Conservation (phyloP, 2,329 filamentous ascomycete species). For the Colletotrichum sp. region DNA sequence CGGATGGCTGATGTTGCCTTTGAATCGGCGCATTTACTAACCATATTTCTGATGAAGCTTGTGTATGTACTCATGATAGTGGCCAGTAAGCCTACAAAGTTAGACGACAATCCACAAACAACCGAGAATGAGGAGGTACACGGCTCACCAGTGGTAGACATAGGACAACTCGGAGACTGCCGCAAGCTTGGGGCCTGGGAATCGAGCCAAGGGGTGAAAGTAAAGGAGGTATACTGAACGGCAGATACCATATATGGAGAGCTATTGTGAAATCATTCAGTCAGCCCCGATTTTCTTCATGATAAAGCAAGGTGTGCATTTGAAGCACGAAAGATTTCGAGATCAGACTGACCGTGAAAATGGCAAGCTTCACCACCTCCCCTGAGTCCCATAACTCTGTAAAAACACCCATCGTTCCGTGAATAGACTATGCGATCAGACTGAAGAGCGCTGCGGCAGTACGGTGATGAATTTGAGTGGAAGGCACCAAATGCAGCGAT, state of each 20-base stretch:
- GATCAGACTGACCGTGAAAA: background rate
- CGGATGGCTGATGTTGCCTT: background rate
- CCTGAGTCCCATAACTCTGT: background rate
- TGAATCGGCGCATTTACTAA: background rate
- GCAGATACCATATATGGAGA: background rate
- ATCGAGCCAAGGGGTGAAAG: background rate
- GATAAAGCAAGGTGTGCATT: background rate
- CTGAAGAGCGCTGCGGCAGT: background rate
- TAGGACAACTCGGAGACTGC: background rate
- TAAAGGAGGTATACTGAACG: background rate
- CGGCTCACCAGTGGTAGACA: background rate
- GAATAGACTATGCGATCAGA: background rate
- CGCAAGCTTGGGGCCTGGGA: background rate
- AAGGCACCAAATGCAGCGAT: background rate
- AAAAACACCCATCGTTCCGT: background rate
- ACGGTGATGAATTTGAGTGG: background rate
- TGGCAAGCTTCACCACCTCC: background rate
- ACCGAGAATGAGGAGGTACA: background rate
- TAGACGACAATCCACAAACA: fast-evolving
- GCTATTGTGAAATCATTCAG: background rate
- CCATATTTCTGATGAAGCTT: background rate
- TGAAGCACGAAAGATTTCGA: fast-evolving
- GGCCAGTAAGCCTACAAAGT: background rate
- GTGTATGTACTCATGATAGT: background rate
- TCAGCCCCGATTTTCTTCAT: background rate